Evolutionary conservation across 2,329 filamentous ascomycete genomes (phyloP), one percentile per base, ranked within the genome.

Genomic region (Cordyceps farinosa): DNA sequence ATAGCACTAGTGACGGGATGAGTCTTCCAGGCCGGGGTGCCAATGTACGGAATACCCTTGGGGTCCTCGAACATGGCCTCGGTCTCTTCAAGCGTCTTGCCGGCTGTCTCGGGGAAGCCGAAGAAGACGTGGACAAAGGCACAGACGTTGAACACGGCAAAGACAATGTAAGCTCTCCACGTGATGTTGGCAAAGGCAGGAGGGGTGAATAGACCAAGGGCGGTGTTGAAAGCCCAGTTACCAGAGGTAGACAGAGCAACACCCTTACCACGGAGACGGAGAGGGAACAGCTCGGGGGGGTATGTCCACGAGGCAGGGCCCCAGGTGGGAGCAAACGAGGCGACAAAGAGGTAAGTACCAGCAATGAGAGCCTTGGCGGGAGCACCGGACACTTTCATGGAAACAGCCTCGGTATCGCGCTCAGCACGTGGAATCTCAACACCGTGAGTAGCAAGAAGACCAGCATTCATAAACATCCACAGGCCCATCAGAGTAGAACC

Each of bases 401-500:
- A 90, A 5, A 73, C 70, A 51, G 74, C 73, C 0, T 69, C 67
- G 15, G 84, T 83, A 30, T 77, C 79, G 15, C 77, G 74, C 9
- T 85, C 78, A 6, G 75, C 75, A 2, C 76, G 74, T 0, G 80
- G 78, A 0, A 79, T 73, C 13, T 74, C 67, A 5, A 69, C 67
- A 27, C 82, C 82, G 61, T 82, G 76, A 2, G 70, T 74, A 6
- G 79, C 82, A 66, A 86, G 79, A 11, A 84, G 75, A 7, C 77
- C 83, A 2, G 80, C 83, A 29, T 84, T 84, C 56, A 82, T 74
- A 44, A 81, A 84, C 70, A 85, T 84, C 66, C 80, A 90, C 1
- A 83, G 69, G 4, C 79, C 84, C 88, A 90, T 90, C 30, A 87
- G 84, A 27, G 88, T 76, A 42, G 80, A 84, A 63, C 88, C 88